These are phyloP conservation scores for Enteropsectra breve DNA, from an alignment of 371 early-diverging fungal genomes.

Conservation along the genomic window DNA sequence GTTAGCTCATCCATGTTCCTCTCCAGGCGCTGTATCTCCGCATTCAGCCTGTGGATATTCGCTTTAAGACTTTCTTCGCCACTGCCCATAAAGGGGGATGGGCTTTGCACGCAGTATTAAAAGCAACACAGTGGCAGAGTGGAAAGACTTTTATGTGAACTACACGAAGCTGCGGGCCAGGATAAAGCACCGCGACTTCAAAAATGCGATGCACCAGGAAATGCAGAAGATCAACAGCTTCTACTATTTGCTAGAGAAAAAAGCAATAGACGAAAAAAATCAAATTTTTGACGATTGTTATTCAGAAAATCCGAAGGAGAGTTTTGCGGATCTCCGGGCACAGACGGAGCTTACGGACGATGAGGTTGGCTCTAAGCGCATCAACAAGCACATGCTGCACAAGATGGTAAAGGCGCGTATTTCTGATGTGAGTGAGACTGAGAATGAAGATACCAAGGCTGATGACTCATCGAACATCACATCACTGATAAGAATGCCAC, in stretches of 20 bases:
- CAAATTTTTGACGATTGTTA: conserved; percentile 18
- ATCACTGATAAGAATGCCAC: conserved; percentile 18
- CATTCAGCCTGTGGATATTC: conserved; percentile 16
- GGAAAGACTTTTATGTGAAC: conserved; percentile 54
- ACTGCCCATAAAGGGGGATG: conserved; percentile 42
- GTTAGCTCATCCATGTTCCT: conserved; percentile 18
- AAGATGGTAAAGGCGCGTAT: neutral
- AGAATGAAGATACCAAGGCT: neutral
- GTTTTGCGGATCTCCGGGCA: neutral
- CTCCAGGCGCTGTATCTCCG: conserved; percentile 17
- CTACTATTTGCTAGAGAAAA: conserved; percentile 42
- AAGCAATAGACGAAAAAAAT: conserved; percentile 50
- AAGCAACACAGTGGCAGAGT: conserved; percentile 55
- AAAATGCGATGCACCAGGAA: conserved; percentile 27
- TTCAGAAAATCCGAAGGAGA: conserved; percentile 4
- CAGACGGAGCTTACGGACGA: neutral
- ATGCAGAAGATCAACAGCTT: conserved; percentile 50
- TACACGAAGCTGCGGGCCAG: conserved; percentile 41
- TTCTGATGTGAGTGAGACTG: neutral
- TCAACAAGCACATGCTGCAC: neutral
- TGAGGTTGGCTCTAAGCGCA: neutral
- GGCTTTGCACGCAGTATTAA: conserved; percentile 54
- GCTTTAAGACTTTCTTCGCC: conserved; percentile 23
- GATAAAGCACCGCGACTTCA: conserved; percentile 29
- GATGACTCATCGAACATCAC: neutral